Conservation (phyloP, 345 rosid species). For the Pistacia vera region DNA sequence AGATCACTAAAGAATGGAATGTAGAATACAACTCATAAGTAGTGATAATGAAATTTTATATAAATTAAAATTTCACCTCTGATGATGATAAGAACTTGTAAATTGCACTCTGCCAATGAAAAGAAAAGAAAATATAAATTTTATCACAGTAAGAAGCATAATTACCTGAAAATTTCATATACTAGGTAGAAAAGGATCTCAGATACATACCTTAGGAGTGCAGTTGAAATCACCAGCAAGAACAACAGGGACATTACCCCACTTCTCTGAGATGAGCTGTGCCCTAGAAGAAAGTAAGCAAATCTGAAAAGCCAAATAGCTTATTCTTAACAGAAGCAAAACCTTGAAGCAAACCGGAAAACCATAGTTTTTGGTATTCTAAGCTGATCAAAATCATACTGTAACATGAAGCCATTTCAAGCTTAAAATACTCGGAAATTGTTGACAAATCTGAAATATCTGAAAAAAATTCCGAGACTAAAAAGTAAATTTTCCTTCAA, state of each 20-base stretch:
- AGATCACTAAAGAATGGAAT: not conserved
- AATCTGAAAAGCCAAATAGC: slow-evolving; percentile 38
- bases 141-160: not conserved
- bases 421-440: not conserved
- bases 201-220: slow-evolving; percentile 63
- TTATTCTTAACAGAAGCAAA: slow-evolving; percentile 13
- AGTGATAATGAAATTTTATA: not conserved
- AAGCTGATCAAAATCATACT: not conserved
- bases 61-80: slow-evolving; percentile 40
- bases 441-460: not conserved
- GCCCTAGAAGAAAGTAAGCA: slow-evolving; percentile 55
- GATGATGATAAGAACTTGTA: slow-evolving; percentile 78
- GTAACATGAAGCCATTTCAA: too few relatives aligned
- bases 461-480: not conserved
- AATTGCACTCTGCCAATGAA: slow-evolving; percentile 67
- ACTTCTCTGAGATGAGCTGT: slow-evolving; percentile 59
- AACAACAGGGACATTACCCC: slow-evolving; percentile 67
- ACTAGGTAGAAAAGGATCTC: not conserved
- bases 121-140: not conserved
- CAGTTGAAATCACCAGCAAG: slow-evolving; percentile 64
- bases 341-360: slow-evolving; percentile 3
- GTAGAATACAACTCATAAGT: not conserved
- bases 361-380: not conserved
- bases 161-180: not conserved
- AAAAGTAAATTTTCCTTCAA: not conserved